phyloP scores from a whole-genome alignment of 192 early-diverging fungal species.

The Allomyces javanicus region DNA sequence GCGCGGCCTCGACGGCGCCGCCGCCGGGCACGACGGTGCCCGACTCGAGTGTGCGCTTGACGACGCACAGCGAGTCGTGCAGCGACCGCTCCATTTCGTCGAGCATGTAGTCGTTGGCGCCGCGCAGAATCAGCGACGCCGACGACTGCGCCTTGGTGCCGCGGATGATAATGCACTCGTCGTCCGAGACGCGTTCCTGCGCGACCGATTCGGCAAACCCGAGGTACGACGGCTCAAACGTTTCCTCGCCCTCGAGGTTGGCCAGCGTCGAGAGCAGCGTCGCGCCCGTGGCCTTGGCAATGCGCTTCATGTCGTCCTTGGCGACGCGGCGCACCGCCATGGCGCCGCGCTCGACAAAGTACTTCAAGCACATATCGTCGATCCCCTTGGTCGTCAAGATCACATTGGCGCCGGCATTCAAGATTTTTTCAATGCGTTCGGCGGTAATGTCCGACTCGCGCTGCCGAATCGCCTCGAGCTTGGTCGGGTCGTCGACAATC shows the following conservation, averaged over 20 bases:
- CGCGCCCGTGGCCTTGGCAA: conserved; percentile 93
- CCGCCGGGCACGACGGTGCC: conserved; percentile 93
- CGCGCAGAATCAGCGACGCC: conserved; percentile 87
- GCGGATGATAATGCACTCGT: conserved; percentile 91
- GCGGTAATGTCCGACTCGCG: conserved; percentile 92
- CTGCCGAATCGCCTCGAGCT: conserved; percentile 84
- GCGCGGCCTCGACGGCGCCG: conserved; percentile 83
- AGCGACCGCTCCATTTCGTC: conserved; percentile 98
- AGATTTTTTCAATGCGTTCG: conserved; percentile 87
- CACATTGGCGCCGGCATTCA: conserved; percentile 88
- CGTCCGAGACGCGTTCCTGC: conserved; percentile 93
- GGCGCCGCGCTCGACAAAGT: conserved; percentile 94
- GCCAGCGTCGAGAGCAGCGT: conserved; percentile 85
- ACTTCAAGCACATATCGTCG: conserved; percentile 95
- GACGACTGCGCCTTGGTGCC: conserved; percentile 74
- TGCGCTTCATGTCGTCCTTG: conserved; percentile 92
- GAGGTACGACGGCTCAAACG: conserved; percentile 70
- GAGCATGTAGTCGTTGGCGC: conserved; percentile 97
- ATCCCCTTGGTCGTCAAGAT: conserved; percentile 97
- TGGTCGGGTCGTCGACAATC: conserved; percentile 92
- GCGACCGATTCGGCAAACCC: conserved; percentile 89
- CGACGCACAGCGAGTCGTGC: conserved; percentile 85
- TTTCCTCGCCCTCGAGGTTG: conserved; percentile 95
- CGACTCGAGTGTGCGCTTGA: conserved; percentile 91
- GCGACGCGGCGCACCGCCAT: conserved; percentile 89